A percentile compares a stretch with the other conserved stretches of the same genome.
phyloP scores from a whole-genome alignment of 352 stramenopile species.

The Pythium brassicae region DNA sequence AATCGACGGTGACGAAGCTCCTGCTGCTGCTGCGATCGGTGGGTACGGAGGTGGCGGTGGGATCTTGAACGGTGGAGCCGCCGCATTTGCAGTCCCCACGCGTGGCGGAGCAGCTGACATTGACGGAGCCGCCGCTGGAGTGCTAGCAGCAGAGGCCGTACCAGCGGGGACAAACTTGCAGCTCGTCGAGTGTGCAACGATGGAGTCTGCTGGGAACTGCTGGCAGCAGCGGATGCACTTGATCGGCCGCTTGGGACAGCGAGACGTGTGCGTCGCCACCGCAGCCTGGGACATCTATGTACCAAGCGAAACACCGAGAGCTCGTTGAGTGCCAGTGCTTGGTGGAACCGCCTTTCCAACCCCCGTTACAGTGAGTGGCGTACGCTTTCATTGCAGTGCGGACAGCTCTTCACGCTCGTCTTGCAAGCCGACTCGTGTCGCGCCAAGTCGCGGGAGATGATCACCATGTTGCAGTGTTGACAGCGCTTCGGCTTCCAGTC shows the following conservation, averaged over 20 bases:
- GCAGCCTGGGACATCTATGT: slow-evolving; percentile 49
- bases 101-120: background rate
- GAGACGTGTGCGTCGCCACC: slow-evolving; percentile 39
- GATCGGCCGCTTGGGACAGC: slow-evolving; percentile 71
- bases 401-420: slow-evolving; percentile 54
- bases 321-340: no score
- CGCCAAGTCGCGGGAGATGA: slow-evolving; percentile 57
- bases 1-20: background rate
- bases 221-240: slow-evolving; percentile 83
- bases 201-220: slow-evolving; percentile 66
- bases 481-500: slow-evolving; percentile 77
- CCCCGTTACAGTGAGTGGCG: background rate
- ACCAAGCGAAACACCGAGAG: background rate
- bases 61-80: slow-evolving; percentile 20
- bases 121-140: background rate
- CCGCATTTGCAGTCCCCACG: background rate
- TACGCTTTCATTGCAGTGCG: slow-evolving; percentile 66
- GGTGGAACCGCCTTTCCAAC: no score
- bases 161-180: slow-evolving; percentile 66
- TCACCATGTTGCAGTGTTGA: slow-evolving; percentile 81
- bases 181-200: slow-evolving; percentile 64
- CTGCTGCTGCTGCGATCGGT: slow-evolving; percentile 12
- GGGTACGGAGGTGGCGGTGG: slow-evolving; percentile 46
- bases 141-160: background rate
- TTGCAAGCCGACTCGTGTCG: slow-evolving; percentile 71